Base-by-base conservation (phyloP, 1,284 basidiomycete species). In the Trametes pubescens region DNA sequence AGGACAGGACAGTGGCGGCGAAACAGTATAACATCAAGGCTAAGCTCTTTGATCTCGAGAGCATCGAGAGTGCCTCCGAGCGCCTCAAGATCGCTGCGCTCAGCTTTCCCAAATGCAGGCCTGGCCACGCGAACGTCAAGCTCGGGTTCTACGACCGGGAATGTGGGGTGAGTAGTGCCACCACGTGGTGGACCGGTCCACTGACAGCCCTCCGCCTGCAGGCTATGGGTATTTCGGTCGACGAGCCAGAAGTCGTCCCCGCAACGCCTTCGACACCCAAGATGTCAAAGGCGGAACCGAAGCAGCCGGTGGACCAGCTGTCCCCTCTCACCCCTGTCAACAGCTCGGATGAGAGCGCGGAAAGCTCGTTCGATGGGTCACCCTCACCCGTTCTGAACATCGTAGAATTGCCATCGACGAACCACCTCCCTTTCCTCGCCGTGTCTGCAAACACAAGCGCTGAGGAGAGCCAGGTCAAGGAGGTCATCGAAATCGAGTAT, bases 101-200 rank as follows among this genome's bases (percentile, higher is more conserved):
- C 49, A 78, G 73, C 24, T 88, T 82, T 66, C 69, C 61, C 7
- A 76, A 74, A 37, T 85, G 83, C 68, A 79, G 64, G 34, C 71
- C 74, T 9, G 54, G 67, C 18, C 68, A 70, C 40, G 48, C 66
- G 22, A 51, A 56, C 26, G 66, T 65, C 22, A 62, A 58, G 43
- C 48, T 66, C 13, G 68, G 69, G 10, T 71, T 57, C 53, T 71
- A 70, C 26, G 71, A 72, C 37, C 13, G 29, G 1, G 62, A 67
- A 46, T 43, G 40, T 51, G 49, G 44, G 56, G 60, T 43, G 7
- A 21, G 57, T 57, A 32, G 21, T 29, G 10, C 22, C 35, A 26
- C 46, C 22, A 26, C 22, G 34, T 38, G 34, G 24, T 6, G 14
- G 16, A 38, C 32, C 7, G 22, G 10, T 35, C 10, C 2, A 18